phyloP scores from a whole-genome alignment of 2,329 filamentous ascomycete species.

The Magnaporthiopsis rhizophila region DNA sequence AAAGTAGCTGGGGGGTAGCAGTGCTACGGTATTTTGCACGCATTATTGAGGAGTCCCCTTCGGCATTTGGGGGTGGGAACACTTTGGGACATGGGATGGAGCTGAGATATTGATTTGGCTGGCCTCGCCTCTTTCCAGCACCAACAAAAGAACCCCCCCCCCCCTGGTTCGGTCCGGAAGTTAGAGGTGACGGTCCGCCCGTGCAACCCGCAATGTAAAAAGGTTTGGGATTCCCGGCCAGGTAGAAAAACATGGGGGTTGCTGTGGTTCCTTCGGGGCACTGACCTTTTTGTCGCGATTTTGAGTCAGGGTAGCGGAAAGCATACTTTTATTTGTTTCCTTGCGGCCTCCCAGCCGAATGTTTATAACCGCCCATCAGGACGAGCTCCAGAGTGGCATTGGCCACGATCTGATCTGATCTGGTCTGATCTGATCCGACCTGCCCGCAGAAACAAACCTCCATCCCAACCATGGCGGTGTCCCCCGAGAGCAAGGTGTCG shows the following conservation, averaged over 20 bases:
- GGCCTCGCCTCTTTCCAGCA: background rate
- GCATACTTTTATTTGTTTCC: too few species aligned
- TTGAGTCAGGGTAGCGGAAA: too few species aligned
- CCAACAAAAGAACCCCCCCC: background rate
- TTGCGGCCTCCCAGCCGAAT: too few species aligned
- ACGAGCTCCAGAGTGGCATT: background rate
- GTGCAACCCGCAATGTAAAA: background rate
- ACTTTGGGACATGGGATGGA: too few species aligned
- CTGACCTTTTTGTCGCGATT: too few species aligned
- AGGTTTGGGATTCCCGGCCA: background rate
- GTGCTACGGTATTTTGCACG: background rate
- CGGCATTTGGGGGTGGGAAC: background rate
- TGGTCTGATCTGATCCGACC: too few species aligned
- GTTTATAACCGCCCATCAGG: too few species aligned
- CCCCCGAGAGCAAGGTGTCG: conserved; percentile 4
- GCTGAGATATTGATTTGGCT: background rate
- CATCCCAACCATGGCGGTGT: background rate
- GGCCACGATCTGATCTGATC: too few species aligned
- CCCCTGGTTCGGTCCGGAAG: background rate
- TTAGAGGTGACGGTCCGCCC: background rate
- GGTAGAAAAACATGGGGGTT: too few species aligned
- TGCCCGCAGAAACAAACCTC: background rate
- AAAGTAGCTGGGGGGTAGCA: too few species aligned
- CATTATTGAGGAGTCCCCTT: background rate
- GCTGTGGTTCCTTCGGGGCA: too few species aligned